These are phyloP conservation scores for Plectosphaerella cucumerina DNA, from an alignment of 2,329 filamentous ascomycete species.

Conservation along the genomic window DNA sequence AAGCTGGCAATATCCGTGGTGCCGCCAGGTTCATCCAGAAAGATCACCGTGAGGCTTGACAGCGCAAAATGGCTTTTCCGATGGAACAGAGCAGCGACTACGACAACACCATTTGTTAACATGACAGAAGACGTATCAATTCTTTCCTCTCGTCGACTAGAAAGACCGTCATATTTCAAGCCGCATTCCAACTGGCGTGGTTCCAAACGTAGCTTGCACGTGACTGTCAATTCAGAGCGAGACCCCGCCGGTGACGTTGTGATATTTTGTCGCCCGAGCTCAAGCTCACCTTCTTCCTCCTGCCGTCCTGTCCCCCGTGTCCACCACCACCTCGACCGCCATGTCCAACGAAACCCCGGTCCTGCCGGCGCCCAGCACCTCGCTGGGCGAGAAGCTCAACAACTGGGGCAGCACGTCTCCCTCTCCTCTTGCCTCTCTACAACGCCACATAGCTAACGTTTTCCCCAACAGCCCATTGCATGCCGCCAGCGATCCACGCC, in stretches of 20 bases:
- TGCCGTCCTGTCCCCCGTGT: not conserved
- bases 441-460: conserved; percentile 3
- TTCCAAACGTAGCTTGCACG: too few species aligned
- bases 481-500: conserved; percentile 51
- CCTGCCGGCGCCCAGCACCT: conserved; percentile 17
- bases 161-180: too few species aligned
- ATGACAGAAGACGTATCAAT: too few species aligned
- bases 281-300: not conserved
- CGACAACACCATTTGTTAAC: too few species aligned
- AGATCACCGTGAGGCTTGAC: too few species aligned
- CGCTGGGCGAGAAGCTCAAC: conserved; percentile 29
- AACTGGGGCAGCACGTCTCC: conserved; percentile 46
- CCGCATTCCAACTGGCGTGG: too few species aligned
- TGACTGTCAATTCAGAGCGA: too few species aligned
- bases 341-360: conserved; percentile 24
- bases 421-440: conserved; percentile 2
- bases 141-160: too few species aligned
- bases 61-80: too few species aligned
- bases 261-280: not conserved
- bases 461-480: conserved; percentile 39
- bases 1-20: too few species aligned
- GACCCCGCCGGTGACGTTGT: not conserved
- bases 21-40: too few species aligned
- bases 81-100: too few species aligned
- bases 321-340: conserved; percentile 1